Evolutionary conservation across 2,329 filamentous ascomycete genomes (phyloP), one percentile per base, ranked within the genome.

Genomic region (Amauroascus niger): DNA sequence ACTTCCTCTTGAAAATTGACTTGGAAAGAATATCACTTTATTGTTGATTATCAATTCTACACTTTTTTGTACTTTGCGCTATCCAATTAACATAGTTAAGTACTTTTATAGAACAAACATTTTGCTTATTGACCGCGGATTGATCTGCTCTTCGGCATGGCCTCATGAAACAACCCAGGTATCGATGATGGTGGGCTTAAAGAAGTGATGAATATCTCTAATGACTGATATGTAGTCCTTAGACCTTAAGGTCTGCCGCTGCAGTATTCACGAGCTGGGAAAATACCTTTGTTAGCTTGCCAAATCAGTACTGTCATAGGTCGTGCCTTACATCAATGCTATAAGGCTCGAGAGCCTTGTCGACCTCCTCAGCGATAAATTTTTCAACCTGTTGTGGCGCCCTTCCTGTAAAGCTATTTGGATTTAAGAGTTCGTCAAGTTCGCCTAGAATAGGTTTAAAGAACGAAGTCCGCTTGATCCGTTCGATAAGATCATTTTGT

Each of bases 401-500:
- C 45, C 79, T 67, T 3, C 80, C 80, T 51, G 79, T 77, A 58
- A 82, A 83, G 54, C 76, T 74, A 62, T 77, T 77, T 1, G 86
- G 76, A 57, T 84, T 77, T 46, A 90, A 71, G 70, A 90, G 77
- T 40, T 67, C 70, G 59, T 88, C 84, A 28, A 90, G 72, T 58
- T 90, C 83, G 46, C 64, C 75, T 74, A 80, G 80, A 58, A 91
- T 81, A 1, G 85, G 75, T 56, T 69, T 54, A 74, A 95, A 95
- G 75, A 87, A 95, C 41, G 81, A 74, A 40, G 77, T 84, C 49
- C 71, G 75, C 66, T 80, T 81, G 65, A 96, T 89, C 13, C 89
- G 76, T 58, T 87, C 82, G 13, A 95, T 81, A 1, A 95, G 76
- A 66, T 95, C 88, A 64, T 95, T 95, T 52, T 80, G 73, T 61